Evolutionary conservation across 1,139 yeast genomes (phyloP), one percentile per base, ranked within the genome.

Genomic region (Debaryomycetaceae sp.): DNA sequence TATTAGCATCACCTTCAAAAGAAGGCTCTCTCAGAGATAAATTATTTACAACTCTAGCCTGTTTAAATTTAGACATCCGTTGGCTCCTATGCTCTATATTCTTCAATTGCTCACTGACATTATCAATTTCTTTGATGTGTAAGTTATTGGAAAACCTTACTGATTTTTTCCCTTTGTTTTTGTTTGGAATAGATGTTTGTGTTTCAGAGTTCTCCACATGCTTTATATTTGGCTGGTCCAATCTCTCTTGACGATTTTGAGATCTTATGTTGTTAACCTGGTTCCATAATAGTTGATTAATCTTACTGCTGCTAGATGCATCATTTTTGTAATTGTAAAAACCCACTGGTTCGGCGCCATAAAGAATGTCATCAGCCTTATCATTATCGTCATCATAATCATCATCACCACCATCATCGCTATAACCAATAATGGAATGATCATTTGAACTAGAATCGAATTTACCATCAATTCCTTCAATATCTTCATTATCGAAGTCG

Each of bases 101-200:
- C 47, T 63, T 71, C 24, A 78, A 61, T 36, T 73, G 74, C 26
- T 70, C 73, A 55, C 82, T 79, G 13, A 80, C 65, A 51, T 75
- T 78, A 38, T 79, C 84, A 19, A 82, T 70, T 48, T 79, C 82
- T 41, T 76, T 77, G n/a, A 82, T 70, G 41, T 79, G 77, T 36
- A 79, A 65, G 2, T 60, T 56, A 2, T 71, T 64, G 1, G 81
- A 73, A 59, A 81, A 81, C 16, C 74, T 66, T 17, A 81, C 87
- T 6, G 69, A 57, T 48, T 79, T 78, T 46, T 65, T 65, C n/a
- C 6, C 17, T 14, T 19, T 9, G 17, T 30, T 26, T n/a, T 6
- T 13, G 17, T 33, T 33, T 13, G 19, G n/a, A 30, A 28, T 38
- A 6, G 43, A 37, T 29, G 37, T 40, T n/a, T 14, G 6, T 36